Evolutionary conservation across 169 alveolate genomes (phyloP).

Genomic region (Cryptosporidium sp.): DNA sequence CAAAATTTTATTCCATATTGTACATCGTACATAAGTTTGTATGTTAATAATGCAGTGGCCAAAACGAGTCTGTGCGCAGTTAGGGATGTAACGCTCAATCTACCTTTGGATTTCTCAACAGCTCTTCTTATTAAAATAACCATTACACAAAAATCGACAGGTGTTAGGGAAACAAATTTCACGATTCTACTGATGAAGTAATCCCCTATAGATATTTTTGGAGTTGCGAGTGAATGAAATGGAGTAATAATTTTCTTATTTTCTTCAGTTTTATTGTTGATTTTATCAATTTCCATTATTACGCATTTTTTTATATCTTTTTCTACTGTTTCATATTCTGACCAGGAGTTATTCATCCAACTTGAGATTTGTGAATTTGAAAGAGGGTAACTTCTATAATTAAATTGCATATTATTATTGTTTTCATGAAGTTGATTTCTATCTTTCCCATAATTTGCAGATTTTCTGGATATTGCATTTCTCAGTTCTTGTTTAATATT

Average conservation of each 20-base stretch:
- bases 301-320: conserved; percentile 18
- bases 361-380: conserved; percentile 25
- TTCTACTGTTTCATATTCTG: conserved; percentile 34
- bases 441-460: background rate
- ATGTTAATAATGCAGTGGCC: conserved; percentile 58
- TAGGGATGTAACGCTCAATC: conserved; percentile 34
- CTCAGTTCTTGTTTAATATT: background rate
- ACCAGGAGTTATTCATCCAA: conserved; percentile 66
- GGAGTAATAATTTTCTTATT: conserved; percentile 54
- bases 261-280: background rate
- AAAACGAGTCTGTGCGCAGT: conserved; percentile 66
- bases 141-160: conserved; percentile 67
- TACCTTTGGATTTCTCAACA: conserved; percentile 36
- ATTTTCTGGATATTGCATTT: background rate
- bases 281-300: conserved; percentile 28
- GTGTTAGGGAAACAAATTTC: conserved; percentile 53
- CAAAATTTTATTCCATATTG: conserved; percentile 70
- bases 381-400: conserved; percentile 57
- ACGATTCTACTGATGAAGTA: conserved; percentile 53
- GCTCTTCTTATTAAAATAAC: conserved; percentile 49
- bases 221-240: conserved; percentile 68
- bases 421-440: background rate
- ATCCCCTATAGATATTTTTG: conserved; percentile 62
- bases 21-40: conserved; percentile 68
- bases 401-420: conserved; percentile 1